A percentile compares a stretch with the other conserved stretches of the same genome.
Evolutionary conservation across 805 yeast genomes (phyloP).

Genomic region (Ogataea henricii): DNA sequence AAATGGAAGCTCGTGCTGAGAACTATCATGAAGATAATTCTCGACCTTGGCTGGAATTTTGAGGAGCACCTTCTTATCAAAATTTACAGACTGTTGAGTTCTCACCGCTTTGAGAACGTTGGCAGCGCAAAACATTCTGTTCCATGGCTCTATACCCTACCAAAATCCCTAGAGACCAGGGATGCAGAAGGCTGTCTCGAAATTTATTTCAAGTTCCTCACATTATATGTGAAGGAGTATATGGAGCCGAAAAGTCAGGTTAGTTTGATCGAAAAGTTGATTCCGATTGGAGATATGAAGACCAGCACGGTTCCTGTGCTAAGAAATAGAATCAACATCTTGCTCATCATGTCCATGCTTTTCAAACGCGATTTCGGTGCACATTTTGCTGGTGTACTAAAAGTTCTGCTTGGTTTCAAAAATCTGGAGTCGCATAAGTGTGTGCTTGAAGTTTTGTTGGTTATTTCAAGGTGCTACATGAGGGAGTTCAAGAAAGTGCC

Average conservation of each 20-base stretch:
- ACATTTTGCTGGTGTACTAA: constrained; percentile 26
- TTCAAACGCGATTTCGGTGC: constrained; percentile 32
- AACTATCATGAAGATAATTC: constrained; percentile 23
- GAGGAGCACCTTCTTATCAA: constrained; percentile 34
- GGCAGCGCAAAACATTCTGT: constrained; percentile 15
- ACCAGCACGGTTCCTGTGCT: constrained; percentile 28
- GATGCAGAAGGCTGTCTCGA: constrained; percentile 34
- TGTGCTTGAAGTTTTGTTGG: constrained; percentile 17
- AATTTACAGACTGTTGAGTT: constrained; percentile 30
- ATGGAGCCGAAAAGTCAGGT: constrained; percentile 18
- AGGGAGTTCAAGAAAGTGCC: constrained; percentile 22
- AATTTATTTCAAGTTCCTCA: constrained; percentile 34
- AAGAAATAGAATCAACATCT: constrained; percentile 33
- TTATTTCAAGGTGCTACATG: constrained; percentile 15
- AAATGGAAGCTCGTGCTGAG: constrained; percentile 22
- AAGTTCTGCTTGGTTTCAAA: constrained; percentile 17
- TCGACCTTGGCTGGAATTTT: constrained; percentile 31
- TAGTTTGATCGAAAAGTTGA: constrained; percentile 35
- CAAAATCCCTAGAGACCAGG: constrained; percentile 11
- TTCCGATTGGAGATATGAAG: constrained; percentile 35
- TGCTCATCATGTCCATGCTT: constrained; percentile 31
- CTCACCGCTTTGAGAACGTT: constrained; percentile 31
- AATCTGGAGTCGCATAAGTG: constrained; percentile 13
- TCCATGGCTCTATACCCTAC: constrained; percentile 18
- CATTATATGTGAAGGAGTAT: constrained; percentile 24